Base-by-base conservation (phyloP, 768 basidiomycete genomes). In the Ramaria sp. region DNA sequence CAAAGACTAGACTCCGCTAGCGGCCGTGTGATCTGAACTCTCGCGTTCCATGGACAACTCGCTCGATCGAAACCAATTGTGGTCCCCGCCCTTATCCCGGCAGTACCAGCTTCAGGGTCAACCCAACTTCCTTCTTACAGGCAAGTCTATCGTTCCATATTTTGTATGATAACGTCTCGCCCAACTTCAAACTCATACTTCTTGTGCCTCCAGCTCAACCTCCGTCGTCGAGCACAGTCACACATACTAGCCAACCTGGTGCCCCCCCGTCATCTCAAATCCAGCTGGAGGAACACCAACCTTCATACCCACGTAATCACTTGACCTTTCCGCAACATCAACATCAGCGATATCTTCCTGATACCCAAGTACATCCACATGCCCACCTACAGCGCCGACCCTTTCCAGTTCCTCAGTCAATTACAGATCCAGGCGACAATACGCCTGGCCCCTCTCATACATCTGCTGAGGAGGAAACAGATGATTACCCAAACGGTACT, bases 61-160 rank as follows among this genome's bases (percentile, higher is more conserved):
- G 18, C 42, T 55, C 27, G 53, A 55, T 55, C 53, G 53, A 45
- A 55, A 55, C 53, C 53, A 55, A 48, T 38, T 55, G 43, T 55
- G 53, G 53, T 55, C 53, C 20, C 51, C 51, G 51, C 53, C 53
- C 30, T 45, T 55, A 39, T 45, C 53, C 44, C 53, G 53, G 43
- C 53, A 34, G 39, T 55, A 30, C 37, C 53, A 44, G 6, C 41
- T 55, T 55, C 53, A 55, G 53, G 53, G 53, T 48, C 53, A 55
- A 16, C 15, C 24, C 39, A 41, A 55, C 43, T 55, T 55, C 53
- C 30, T 52, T 13, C 51, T 55, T 43, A 36, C 53, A 55, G 53
- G 53, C 44, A 55, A 55, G 53, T 55, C 39, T 15, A 15, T n/a
- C 32, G 9, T 1, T 3, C 13, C 39, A 22, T 41, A n/a, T 41